phyloP scores from a whole-genome alignment of 2,329 filamentous ascomycete genomes.

The Fusarium torulosum region DNA sequence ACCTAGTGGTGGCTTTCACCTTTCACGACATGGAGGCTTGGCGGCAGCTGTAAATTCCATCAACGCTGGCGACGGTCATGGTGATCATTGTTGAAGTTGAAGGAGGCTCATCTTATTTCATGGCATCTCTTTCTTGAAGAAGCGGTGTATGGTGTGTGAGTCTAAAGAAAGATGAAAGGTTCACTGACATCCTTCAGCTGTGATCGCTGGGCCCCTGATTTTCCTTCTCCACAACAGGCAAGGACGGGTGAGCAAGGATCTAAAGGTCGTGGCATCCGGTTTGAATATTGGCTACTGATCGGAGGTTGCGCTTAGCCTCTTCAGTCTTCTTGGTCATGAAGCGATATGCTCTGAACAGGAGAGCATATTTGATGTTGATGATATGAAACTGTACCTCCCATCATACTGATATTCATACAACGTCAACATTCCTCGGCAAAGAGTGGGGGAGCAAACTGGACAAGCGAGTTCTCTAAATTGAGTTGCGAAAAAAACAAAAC shows the following conservation, averaged over 20 bases:
- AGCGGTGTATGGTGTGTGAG: constrained; percentile 35
- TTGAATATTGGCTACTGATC: neutral
- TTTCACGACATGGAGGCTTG: too few relatives aligned
- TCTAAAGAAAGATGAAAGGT: constrained; percentile 10
- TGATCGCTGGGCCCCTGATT: constrained; percentile 26
- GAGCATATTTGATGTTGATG: neutral
- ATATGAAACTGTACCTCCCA: neutral
- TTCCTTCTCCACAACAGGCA: constrained; percentile 27
- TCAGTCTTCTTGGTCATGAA: constrained; percentile 11
- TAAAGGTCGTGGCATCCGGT: constrained; percentile 9
- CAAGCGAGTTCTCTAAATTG: constrained; percentile 12
- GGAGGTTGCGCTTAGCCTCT: constrained; percentile 5
- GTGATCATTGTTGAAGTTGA: constrained; percentile 2
- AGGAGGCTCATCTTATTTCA: constrained; percentile 16
- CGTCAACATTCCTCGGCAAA: constrained; percentile 11
- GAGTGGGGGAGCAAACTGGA: constrained; percentile 7
- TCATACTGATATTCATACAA: neutral
- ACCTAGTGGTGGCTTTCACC: neutral
- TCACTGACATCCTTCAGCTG: constrained; percentile 13
- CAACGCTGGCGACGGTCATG: neutral
- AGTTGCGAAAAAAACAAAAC: constrained; percentile 34
- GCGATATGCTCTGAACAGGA: neutral
- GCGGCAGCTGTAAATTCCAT: too few relatives aligned
- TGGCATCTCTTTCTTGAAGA: constrained; percentile 25
- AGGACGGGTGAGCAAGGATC: constrained; percentile 13